Evolutionary conservation across 495 filamentous ascomycete genomes (phyloP), one percentile per base, ranked within the genome.

Genomic region (Xanthoparmelia taractica): DNA sequence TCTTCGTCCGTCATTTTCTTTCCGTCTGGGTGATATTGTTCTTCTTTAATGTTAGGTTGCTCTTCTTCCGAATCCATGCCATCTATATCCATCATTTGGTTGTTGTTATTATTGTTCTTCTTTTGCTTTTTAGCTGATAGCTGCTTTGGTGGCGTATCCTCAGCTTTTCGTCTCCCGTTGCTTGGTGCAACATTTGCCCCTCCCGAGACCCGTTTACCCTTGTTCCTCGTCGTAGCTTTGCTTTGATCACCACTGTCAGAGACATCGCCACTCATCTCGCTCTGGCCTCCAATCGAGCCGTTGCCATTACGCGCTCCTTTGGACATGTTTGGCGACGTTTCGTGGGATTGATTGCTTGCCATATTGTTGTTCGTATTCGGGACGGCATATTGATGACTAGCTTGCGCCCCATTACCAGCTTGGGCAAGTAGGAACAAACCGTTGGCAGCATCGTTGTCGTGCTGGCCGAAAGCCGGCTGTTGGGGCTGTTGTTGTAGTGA

Each of bases 1-100:
- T 98, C 94, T 71, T 97, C 94, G 67, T 98, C 94, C 17, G 94
- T 97, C 95, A 97, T 97, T 78, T 97, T 98, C 78, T 86, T 89
- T 47, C 74, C 74, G 70, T 75, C 61, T 55, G 73, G 56, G 54
- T 69, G 54, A 41, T 59, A 63, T 67, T 78, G 69, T 65, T 79
- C 74, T 71, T 78, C 70, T 56, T 83, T 79, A 13, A 78, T 79
- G 60, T 84, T 82, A 12, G 81, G 78, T 33, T 86, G 74, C n/a
- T 78, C 76, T 11, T 82, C 80, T 11, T 80, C 82, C 1, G 81
- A 79, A 50, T 86, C 80, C 41, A 78, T 80, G 59, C 81, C 78
- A 40, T 82, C 78, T 13, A 81, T 75, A 43, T 84, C 81, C 38
- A 80, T 81, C 50, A 54, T 54, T 33, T 10, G 34, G 5, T 20